phyloP scores from a whole-genome alignment of 805 yeast species.

The Sungouiella blattae region DNA sequence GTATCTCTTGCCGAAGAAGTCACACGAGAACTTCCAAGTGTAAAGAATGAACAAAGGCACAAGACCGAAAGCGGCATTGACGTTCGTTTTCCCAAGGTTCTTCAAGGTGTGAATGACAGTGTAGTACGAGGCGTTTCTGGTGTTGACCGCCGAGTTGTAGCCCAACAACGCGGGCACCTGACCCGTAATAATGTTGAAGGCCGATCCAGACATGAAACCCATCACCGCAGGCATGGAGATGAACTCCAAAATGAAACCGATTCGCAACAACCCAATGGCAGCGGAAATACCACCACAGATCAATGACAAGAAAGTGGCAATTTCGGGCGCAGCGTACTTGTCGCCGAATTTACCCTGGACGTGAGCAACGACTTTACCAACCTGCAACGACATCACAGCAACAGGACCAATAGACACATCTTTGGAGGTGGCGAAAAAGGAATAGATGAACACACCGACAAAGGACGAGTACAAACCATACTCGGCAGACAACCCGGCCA shows the following conservation, averaged over 20 bases:
- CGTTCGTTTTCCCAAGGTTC: conserved; percentile 60
- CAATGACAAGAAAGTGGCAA: conserved; percentile 77
- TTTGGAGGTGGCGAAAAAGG: conserved; percentile 90
- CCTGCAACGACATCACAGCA: conserved; percentile 90
- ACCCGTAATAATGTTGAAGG: conserved; percentile 75
- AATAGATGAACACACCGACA: conserved; percentile 84
- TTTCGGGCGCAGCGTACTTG: conserved; percentile 56
- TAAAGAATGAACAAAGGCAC: conserved; percentile 70
- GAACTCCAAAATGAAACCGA: conserved; percentile 85
- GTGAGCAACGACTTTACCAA: conserved; percentile 67
- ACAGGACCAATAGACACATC: conserved; percentile 97
- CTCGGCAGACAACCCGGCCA: conserved; percentile 78
- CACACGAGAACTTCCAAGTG: conserved; percentile 63
- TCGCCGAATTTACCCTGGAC: conserved; percentile 48
- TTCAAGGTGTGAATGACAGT: conserved; percentile 72
- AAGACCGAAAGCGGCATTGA: conserved; percentile 89
- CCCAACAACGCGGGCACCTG: conserved; percentile 90
- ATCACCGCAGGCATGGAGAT: conserved; percentile 89
- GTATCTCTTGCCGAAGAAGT: conserved; percentile 56
- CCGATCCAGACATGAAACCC: conserved; percentile 95
- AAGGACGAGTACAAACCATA: conserved; percentile 90
- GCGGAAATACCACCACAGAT: conserved; percentile 83
- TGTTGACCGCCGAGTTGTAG: conserved; percentile 58
- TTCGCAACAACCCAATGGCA: conserved; percentile 76
- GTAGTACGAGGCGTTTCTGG: conserved; percentile 65